These are phyloP conservation scores for Erysimum cheiranthoides DNA, from an alignment of 345 rosid species.

Conservation along the genomic window DNA sequence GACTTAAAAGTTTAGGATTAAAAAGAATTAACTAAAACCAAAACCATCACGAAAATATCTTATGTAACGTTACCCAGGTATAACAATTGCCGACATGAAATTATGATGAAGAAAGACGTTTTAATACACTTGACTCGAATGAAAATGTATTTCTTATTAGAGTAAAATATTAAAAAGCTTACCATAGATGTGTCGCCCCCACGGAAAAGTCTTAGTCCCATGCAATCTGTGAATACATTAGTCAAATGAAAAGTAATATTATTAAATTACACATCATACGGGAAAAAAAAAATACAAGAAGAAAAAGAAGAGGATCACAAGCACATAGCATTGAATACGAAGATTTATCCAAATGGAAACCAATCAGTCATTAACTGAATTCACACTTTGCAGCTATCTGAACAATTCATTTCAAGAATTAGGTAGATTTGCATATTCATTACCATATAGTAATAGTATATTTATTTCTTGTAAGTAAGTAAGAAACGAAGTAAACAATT, in stretches of 20 bases:
- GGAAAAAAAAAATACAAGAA: constrained; percentile 16
- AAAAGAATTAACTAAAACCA: constrained; percentile 23
- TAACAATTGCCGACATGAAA: constrained; percentile 39
- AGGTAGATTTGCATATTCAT: not conserved
- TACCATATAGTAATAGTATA: not conserved
- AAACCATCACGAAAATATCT: constrained; percentile 22
- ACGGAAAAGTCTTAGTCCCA: constrained; percentile 65
- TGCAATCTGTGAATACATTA: constrained; percentile 62
- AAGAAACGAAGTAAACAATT: no score
- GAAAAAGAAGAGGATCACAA: constrained; percentile 3
- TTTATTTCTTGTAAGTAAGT: not conserved
- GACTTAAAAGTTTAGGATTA: constrained; percentile 23
- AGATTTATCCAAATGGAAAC: constrained; percentile 18
- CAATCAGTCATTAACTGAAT: constrained; percentile 12
- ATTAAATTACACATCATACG: constrained; percentile 22
- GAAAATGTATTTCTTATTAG: not conserved
- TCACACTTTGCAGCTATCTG: constrained; percentile 32
- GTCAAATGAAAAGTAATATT: constrained; percentile 34
- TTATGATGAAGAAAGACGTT: not conserved
- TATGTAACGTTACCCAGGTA: constrained; percentile 13
- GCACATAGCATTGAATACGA: constrained; percentile 39
- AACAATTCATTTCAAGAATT: constrained; percentile 1
- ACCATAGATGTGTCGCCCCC: constrained; percentile 75
- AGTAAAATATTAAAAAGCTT: constrained; percentile 37
- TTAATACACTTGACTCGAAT: not conserved